Evolutionary conservation across 352 stramenopile species (phyloP).

Genomic region (Pythium periplocum): DNA sequence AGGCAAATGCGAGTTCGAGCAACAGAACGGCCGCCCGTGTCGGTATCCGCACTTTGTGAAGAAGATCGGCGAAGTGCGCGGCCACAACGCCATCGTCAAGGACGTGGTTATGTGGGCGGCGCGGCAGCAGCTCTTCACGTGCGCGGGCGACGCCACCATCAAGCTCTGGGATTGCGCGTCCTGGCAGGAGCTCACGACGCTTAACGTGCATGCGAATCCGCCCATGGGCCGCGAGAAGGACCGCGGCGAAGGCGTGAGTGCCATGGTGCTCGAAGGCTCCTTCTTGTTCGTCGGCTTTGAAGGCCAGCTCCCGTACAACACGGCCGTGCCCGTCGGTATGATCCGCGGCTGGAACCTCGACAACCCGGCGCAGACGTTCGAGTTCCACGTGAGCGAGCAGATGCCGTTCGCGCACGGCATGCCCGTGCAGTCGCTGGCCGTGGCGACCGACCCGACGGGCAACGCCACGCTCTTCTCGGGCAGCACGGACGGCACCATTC

Average conservation of each 20-base stretch:
- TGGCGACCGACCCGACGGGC: slow-evolving; percentile 60
- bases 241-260: slow-evolving; percentile 48
- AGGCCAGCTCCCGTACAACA: slow-evolving; percentile 47
- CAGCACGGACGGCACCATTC: slow-evolving; percentile 65
- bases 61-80: slow-evolving; percentile 76
- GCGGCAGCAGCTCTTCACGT: slow-evolving; percentile 77
- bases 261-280: slow-evolving; percentile 64
- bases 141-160: slow-evolving; percentile 55
- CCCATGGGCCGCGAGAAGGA: slow-evolving; percentile 7
- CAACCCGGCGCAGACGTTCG: slow-evolving; percentile 55
- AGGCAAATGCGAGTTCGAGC: slow-evolving; percentile 58
- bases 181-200: slow-evolving; percentile 76
- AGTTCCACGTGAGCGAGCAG: slow-evolving; percentile 54
- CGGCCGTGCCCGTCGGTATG: slow-evolving; percentile 60
- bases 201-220: slow-evolving; percentile 39
- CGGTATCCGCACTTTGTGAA: slow-evolving; percentile 80
- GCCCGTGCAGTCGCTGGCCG: slow-evolving; percentile 63
- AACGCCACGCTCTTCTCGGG: slow-evolving; percentile 76
- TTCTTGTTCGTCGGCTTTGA: slow-evolving; percentile 84
- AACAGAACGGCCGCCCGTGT: slow-evolving; percentile 46
- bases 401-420: slow-evolving; percentile 75
- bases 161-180: slow-evolving; percentile 82
- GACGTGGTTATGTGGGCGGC: slow-evolving; percentile 73
- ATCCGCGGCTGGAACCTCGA: slow-evolving; percentile 82
- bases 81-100: slow-evolving; percentile 67